phyloP scores from a whole-genome alignment of 306 rosid species.

The Comarum palustre region DNA sequence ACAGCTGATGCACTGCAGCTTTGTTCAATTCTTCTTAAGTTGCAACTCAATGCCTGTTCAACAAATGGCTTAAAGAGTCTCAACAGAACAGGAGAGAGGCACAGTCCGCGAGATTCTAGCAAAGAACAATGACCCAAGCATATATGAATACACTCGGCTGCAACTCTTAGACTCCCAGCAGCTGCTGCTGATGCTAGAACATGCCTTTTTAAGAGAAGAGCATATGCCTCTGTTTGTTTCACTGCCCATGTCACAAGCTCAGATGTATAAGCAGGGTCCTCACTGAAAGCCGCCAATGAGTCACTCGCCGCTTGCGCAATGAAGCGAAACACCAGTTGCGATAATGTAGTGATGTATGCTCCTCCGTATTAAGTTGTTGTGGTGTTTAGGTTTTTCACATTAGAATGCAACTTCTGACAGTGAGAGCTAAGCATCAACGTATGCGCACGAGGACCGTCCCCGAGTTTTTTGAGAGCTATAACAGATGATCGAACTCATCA shows the following conservation, averaged over 20 bases:
- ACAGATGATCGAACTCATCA: slow-evolving; percentile 59
- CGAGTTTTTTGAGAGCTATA: slow-evolving; percentile 58
- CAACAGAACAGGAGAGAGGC: slow-evolving; percentile 69
- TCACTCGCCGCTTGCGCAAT: slow-evolving; percentile 73
- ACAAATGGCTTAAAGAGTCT: slow-evolving; percentile 62
- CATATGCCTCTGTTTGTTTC: slow-evolving; percentile 46
- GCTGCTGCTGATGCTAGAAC: slow-evolving; percentile 69
- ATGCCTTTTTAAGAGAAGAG: slow-evolving; percentile 54
- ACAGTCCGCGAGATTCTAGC: slow-evolving; percentile 67
- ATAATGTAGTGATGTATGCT: slow-evolving; percentile 56
- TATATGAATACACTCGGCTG: slow-evolving; percentile 72
- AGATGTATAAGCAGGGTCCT: slow-evolving; percentile 74
- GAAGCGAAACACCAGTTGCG: slow-evolving; percentile 65
- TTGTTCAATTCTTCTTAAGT: slow-evolving; percentile 74
- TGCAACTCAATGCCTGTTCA: slow-evolving; percentile 52
- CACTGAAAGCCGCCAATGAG: slow-evolving; percentile 58
- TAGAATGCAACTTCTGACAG: slow-evolving; percentile 45
- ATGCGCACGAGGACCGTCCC: slow-evolving; percentile 87
- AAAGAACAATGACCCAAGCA: slow-evolving; percentile 65
- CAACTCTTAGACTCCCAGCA: slow-evolving; percentile 66
- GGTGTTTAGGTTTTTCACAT: slow-evolving; percentile 36
- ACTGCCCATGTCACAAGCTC: slow-evolving; percentile 96
- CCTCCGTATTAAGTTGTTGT: slow-evolving; percentile 34
- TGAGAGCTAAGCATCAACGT: slow-evolving; percentile 60
- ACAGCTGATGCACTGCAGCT: slow-evolving; percentile 71